Base-by-base conservation (phyloP, 2,329 filamentous ascomycete species). In the Colletotrichum higginsianum region DNA sequence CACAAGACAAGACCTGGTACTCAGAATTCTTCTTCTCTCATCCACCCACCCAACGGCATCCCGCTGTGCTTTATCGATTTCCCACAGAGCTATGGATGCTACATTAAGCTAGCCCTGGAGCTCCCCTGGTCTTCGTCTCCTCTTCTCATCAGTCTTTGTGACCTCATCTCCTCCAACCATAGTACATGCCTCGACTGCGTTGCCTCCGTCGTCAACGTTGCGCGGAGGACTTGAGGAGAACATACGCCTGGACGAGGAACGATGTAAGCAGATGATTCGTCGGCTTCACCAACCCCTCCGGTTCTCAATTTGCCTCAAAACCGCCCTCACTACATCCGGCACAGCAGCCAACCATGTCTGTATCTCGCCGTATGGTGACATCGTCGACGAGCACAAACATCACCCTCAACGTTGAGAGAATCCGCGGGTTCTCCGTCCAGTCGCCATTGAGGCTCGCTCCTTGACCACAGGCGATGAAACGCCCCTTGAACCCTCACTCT, bases 141-240 rank as follows among this genome's bases (percentile, higher is more conserved):
- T 35, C 30, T 35, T 35, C 8, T 35, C 30, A 9, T 35, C 30
- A 9, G 30, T 35, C 30, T 35, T 35, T 35, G 30, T 35, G 8
- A 35, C 57, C 46, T 13, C 9, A n/a, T 46, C 44, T n/a, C 50
- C 12, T 46, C 57, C 23, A 30, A 35, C 57, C 42, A 1, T 35
- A 8, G 1, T 9, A 35, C 30, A 46, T 47, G 35, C 57, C 57
- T 60, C 21, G 71, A 55, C 66, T 57, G 13, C 35, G 50, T 44
- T 46, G 38, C 46, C 61, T 62, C 57, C 61, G 52, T 70, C 53
- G 61, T 69, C 53, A 64, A 65, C 49, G 66, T 65, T 69, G 60
- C 61, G 53, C 55, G 61, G 38, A 42, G 46, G 30, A 13, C 53
- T 53, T 46, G 49, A 66, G 40, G 40, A 40, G 38, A 60, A 55